Conservation (phyloP, 495 filamentous ascomycete species). For the Xylaria longipes region DNA sequence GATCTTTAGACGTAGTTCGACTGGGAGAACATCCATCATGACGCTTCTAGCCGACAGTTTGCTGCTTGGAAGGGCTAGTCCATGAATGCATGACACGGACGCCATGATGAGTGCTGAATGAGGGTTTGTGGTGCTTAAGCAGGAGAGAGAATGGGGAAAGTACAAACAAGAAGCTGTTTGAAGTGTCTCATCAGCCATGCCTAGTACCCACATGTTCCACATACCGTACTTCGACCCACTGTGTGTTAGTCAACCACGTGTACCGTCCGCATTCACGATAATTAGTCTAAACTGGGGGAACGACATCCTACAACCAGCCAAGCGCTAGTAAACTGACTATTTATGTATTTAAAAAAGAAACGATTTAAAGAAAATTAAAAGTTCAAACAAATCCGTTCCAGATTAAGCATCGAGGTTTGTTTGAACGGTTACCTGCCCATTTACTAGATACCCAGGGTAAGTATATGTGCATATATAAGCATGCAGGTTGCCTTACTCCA, state of each 20-base stretch:
- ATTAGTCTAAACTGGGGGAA: no score
- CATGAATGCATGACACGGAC: background rate
- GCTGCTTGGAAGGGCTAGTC: background rate
- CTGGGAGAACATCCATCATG: background rate
- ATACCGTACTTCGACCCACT: background rate
- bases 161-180: background rate
- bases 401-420: no score
- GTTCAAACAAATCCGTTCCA: no score
- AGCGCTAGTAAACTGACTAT: no score
- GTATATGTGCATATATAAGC: no score
- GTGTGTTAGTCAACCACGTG: background rate
- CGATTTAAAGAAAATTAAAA: no score
- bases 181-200: background rate
- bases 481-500: no score
- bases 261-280: no score
- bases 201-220: background rate
- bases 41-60: background rate
- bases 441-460: no score
- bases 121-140: background rate
- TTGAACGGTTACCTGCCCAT: no score
- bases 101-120: background rate
- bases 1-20: conserved; percentile 14
- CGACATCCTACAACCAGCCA: no score
- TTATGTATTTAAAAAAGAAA: no score
- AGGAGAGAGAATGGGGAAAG: background rate